These are phyloP conservation scores for Thelonectria olida DNA, from an alignment of 2,329 filamentous ascomycete genomes.

Conservation along the genomic window DNA sequence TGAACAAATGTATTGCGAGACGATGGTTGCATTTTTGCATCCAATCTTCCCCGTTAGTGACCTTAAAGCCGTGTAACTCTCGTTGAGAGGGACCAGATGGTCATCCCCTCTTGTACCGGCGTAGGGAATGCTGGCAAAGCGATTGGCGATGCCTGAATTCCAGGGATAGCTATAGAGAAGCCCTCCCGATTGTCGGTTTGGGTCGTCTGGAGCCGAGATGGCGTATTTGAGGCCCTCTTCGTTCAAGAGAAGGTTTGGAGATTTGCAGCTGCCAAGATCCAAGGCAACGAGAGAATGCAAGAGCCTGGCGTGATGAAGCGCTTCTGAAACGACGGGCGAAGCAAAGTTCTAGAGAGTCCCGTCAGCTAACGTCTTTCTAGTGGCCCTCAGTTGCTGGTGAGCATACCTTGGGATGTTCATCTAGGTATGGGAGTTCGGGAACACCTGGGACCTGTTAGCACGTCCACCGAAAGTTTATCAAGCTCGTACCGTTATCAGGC, in stretches of 20 bases:
- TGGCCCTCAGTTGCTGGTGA: not conserved
- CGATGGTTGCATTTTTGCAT: constrained; percentile 11
- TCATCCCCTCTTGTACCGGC: not conserved
- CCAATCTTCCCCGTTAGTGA: constrained; percentile 1
- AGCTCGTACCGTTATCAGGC: not conserved
- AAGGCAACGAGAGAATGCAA: constrained; percentile 20
- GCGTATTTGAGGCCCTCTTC: constrained; percentile 20
- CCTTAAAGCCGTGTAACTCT: constrained; percentile 9
- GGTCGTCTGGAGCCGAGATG: constrained; percentile 17
- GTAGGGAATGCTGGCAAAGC: constrained; percentile 11
- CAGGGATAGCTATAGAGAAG: not conserved
- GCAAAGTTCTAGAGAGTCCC: not conserved
- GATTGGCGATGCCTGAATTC: not conserved
- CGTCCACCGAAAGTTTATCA: too few species aligned
- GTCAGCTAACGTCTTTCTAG: not conserved
- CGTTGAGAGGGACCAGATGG: constrained; percentile 11
- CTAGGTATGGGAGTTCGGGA: not conserved
- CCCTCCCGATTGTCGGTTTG: constrained; percentile 6
- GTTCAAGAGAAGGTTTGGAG: constrained; percentile 1
- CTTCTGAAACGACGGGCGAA: not conserved
- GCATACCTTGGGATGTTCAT: not conserved
- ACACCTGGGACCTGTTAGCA: not conserved
- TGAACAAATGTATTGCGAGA: constrained; percentile 25
- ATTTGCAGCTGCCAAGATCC: constrained; percentile 18
- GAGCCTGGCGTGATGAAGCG: constrained; percentile 16